These are phyloP conservation scores for Tulasnella sp. DNA, from an alignment of 768 basidiomycete species.

Conservation along the genomic window DNA sequence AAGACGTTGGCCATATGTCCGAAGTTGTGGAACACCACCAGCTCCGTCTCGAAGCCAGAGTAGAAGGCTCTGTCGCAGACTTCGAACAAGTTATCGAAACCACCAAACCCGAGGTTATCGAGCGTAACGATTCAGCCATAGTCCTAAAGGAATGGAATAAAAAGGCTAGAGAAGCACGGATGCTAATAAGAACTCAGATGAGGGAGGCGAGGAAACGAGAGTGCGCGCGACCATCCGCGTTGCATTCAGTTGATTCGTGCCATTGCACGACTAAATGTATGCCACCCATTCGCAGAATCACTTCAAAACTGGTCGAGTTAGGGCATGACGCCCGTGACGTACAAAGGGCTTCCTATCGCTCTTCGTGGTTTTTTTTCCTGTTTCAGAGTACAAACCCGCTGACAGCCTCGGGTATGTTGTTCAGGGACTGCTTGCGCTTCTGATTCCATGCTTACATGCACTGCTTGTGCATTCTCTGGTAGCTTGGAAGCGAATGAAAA, in stretches of 20 bases:
- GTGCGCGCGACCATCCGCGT: neutral
- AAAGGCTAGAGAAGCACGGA: too few relatives aligned
- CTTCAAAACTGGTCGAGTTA: neutral
- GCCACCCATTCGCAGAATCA: neutral
- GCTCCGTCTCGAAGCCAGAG: neutral
- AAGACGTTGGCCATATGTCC: neutral
- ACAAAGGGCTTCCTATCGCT: neutral
- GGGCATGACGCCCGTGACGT: neutral
- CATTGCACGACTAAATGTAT: neutral
- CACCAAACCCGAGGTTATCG: neutral
- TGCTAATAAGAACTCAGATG: neutral
- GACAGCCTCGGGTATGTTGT: neutral
- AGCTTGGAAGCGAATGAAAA: neutral
- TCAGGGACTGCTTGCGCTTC: too few relatives aligned
- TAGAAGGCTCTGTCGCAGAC: neutral
- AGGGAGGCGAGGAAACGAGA: neutral
- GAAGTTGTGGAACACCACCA: neutral
- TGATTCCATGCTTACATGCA: too few relatives aligned
- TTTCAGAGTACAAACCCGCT: neutral
- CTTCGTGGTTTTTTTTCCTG: neutral
- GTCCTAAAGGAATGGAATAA: neutral
- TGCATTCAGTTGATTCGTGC: neutral
- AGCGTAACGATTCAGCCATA: neutral
- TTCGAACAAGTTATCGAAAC: neutral
- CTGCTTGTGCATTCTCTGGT: neutral